A percentile compares a stretch with the other conserved stretches of the same genome.
These are phyloP conservation scores for Mimosa bimucronata DNA, from an alignment of 306 rosid species.

Conservation along the genomic window DNA sequence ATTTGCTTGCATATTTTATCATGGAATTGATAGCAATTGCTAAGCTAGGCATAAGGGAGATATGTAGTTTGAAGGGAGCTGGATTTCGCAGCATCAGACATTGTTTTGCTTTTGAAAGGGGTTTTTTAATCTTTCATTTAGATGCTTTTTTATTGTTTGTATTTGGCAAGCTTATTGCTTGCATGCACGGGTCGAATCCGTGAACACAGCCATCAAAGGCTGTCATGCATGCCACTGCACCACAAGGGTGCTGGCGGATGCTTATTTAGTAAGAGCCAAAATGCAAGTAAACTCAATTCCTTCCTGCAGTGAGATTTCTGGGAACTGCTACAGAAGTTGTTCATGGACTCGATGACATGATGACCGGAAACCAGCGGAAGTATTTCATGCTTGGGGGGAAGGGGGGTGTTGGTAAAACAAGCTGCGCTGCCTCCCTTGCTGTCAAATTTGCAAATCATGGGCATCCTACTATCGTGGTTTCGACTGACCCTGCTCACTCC, in stretches of 20 bases:
- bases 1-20: neutral
- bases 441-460: slow-evolving; percentile 84
- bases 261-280: slow-evolving; percentile 6
- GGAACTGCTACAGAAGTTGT: slow-evolving; percentile 40
- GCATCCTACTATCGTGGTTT: slow-evolving; percentile 87
- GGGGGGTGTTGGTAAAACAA: slow-evolving; percentile 53
- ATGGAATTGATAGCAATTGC: slow-evolving; percentile 2
- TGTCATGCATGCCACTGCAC: no score
- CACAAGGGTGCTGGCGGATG: no score
- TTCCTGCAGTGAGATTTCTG: slow-evolving; percentile 40
- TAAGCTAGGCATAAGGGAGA: neutral
- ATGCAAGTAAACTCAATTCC: neutral
- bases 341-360: slow-evolving; percentile 48
- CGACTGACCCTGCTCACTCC: slow-evolving; percentile 95
- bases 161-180: no score
- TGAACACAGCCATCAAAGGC: no score
- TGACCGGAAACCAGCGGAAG: slow-evolving; percentile 38
- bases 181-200: no score
- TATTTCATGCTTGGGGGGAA: slow-evolving; percentile 52
- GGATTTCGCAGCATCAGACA: neutral
- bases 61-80: neutral
- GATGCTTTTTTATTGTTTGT: slow-evolving; percentile 9
- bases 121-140: slow-evolving; percentile 4
- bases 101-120: neutral
- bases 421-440: slow-evolving; percentile 63